Conservation (phyloP, 1,284 basidiomycete species). For the Rhodotorula sp. region DNA sequence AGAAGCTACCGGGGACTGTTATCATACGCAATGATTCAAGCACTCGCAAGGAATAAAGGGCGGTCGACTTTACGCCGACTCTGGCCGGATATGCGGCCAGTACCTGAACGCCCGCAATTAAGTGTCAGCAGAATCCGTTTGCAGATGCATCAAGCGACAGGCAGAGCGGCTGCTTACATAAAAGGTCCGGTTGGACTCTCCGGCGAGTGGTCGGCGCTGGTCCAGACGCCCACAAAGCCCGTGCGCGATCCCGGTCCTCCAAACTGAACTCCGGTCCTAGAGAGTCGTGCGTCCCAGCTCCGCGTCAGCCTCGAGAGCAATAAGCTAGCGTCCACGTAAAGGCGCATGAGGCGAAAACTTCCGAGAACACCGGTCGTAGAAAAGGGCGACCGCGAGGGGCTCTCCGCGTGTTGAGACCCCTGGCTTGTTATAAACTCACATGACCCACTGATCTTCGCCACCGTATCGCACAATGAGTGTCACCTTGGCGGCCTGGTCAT, state of each 20-base stretch:
- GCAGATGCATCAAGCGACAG: too few relatives aligned
- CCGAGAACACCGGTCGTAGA: too few relatives aligned
- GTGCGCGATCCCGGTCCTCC: constrained; percentile 4
- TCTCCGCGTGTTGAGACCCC: too few relatives aligned
- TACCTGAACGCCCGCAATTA: constrained; percentile 3
- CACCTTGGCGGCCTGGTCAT: constrained; percentile 14
- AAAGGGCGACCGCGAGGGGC: too few relatives aligned
- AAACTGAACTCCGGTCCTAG: constrained; percentile 24
- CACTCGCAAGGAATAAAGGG: neutral
- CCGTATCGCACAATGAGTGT: constrained; percentile 24
- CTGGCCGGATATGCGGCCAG: constrained; percentile 14
- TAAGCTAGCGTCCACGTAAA: neutral
- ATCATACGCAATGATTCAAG: too few relatives aligned
- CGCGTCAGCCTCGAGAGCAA: neutral
- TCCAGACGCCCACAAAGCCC: constrained; percentile 30
- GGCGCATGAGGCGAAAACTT: neutral
- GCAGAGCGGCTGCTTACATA: constrained; percentile 11
- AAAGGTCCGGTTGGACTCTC: constrained; percentile 34
- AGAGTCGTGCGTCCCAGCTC: neutral
- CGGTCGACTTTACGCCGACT: neutral
- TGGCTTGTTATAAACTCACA: too few relatives aligned
- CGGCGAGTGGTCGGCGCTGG: constrained; percentile 17
- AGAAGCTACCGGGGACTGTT: too few relatives aligned
- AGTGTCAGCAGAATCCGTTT: neutral
- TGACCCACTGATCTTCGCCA: constrained; percentile 30